phyloP scores from a whole-genome alignment of 768 basidiomycete genomes.

The Lentinula edodes region DNA sequence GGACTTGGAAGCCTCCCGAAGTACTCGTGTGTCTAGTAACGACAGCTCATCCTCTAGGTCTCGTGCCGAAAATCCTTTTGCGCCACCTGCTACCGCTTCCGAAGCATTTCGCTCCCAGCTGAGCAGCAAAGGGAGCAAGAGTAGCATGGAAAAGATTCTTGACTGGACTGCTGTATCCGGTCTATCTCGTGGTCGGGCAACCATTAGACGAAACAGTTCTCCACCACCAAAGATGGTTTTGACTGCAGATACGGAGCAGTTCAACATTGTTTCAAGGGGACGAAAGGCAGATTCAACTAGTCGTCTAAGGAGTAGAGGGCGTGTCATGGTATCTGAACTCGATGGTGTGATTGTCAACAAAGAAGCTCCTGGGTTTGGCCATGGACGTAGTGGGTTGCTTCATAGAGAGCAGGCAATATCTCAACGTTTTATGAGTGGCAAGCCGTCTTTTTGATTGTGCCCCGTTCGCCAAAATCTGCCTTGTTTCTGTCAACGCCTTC shows the following conservation, averaged over 20 bases:
- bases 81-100: constrained; percentile 3
- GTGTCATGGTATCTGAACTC: constrained; percentile 49
- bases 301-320: constrained; percentile 36
- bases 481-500: background rate
- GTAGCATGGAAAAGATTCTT: constrained; percentile 36
- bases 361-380: constrained; percentile 58
- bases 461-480: background rate
- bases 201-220: constrained; percentile 41
- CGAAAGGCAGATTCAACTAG: constrained; percentile 3
- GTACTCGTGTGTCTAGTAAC: constrained; percentile 24
- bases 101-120: constrained; percentile 10
- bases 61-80: constrained; percentile 20
- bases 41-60: constrained; percentile 37
- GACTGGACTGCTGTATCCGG: constrained; percentile 41
- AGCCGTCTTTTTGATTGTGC: constrained; percentile 2
- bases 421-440: constrained; percentile 1
- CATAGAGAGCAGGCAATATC: constrained; percentile 29
- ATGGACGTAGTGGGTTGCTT: constrained; percentile 59
- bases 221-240: constrained; percentile 46
- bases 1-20: constrained; percentile 23
- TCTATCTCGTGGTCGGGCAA: constrained; percentile 37
- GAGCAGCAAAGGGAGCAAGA: constrained; percentile 14
- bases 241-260: constrained; percentile 13
- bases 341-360: constrained; percentile 33
- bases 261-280: constrained; percentile 1